These are phyloP conservation scores for Vigna unguiculata DNA, from an alignment of 306 rosid genomes.

Conservation along the genomic window DNA sequence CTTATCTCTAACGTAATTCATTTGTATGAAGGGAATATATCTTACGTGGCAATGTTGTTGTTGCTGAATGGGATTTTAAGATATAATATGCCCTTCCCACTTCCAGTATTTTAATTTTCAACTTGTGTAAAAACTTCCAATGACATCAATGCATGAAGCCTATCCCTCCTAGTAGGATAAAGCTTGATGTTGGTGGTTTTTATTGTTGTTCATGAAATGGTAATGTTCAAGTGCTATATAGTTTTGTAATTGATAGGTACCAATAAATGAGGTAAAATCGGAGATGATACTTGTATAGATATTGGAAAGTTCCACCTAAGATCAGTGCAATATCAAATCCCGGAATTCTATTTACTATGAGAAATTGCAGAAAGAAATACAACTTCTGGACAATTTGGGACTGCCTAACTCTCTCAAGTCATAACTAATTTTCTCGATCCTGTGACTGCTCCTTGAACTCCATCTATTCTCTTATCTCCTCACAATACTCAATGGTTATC, in stretches of 20 bases:
- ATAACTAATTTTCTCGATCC: no score
- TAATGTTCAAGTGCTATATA: neutral
- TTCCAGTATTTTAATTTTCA: neutral
- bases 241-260: neutral
- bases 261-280: neutral
- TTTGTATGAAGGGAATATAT: constrained; percentile 7
- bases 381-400: neutral
- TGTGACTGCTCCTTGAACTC: no score
- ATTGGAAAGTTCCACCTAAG: neutral
- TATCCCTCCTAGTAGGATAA: neutral
- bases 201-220: neutral
- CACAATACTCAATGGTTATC: neutral
- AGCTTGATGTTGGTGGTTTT: neutral
- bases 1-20: neutral
- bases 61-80: neutral
- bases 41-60: constrained; percentile 8
- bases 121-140: neutral
- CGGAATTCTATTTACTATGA: neutral
- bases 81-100: neutral
- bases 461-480: neutral
- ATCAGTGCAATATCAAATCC: neutral
- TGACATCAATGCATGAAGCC: neutral
- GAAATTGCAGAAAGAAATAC: neutral
- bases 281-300: no score
- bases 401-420: neutral